A percentile compares a stretch with the other conserved stretches of the same genome.
Evolutionary conservation across 192 early-diverging fungal genomes (phyloP).

Genomic region (Gaertneriomyces semiglobifer): DNA sequence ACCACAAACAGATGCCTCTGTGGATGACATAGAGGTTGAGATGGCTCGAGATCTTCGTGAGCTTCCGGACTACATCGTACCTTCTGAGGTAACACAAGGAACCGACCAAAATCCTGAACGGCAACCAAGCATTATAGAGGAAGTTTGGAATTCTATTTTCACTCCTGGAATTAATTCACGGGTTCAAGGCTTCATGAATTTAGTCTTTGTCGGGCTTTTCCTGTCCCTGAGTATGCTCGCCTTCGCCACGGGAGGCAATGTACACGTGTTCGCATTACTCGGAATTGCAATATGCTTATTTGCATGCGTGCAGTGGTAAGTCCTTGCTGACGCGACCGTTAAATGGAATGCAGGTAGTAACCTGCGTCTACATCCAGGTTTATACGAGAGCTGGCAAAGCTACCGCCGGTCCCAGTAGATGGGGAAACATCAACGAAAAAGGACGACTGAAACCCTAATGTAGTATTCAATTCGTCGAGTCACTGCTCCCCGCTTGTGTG

Average conservation of each 20-base stretch:
- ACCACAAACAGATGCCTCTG: too few relatives aligned
- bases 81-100: too few relatives aligned
- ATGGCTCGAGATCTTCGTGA: too few relatives aligned
- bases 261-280: conserved; percentile 39
- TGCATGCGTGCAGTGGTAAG: conserved; percentile 41
- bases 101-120: not conserved
- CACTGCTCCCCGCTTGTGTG: too few relatives aligned
- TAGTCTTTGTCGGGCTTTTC: conserved; percentile 41
- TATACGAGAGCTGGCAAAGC: conserved; percentile 18
- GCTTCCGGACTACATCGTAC: too few relatives aligned
- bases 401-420: conserved; percentile 2
- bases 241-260: conserved; percentile 33
- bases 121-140: conserved; percentile 17
- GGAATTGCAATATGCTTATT: conserved; percentile 36
- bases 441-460: too few relatives aligned
- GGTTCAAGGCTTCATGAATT: conserved; percentile 38
- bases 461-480: too few relatives aligned
- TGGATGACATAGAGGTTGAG: too few relatives aligned
- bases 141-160: conserved; percentile 41
- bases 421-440: too few relatives aligned
- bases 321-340: not conserved
- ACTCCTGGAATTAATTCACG: conserved; percentile 41
- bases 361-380: conserved; percentile 5
- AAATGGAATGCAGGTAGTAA: not conserved
- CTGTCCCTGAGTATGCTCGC: conserved; percentile 21